Base-by-base conservation (phyloP, 2,329 filamentous ascomycete species). In the Aspergillus thermomutatus region DNA sequence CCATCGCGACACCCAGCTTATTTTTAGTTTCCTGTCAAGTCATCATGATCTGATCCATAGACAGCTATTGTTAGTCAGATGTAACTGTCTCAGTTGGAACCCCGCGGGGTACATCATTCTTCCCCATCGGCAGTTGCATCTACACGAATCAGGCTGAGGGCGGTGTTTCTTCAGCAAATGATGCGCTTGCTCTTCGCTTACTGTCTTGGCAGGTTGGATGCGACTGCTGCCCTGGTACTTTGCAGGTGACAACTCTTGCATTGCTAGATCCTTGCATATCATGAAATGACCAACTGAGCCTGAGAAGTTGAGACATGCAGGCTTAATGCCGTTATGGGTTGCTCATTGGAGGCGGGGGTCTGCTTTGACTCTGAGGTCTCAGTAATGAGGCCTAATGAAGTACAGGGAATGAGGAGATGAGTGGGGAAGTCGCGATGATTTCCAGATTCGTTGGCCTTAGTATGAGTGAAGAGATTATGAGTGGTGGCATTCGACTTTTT, bases 1-100 rank as follows among this genome's bases (percentile, higher is more conserved):
- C 9, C 19, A 43, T n/a, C 3, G n/a, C 3, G 6, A 46, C 6
- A 21, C 43, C 43, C 43, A 43, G 10, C 23, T 17, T 46, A 46
- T 46, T 46, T 46, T 46, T 46, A 46, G 43, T 14, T 23, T 23
- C 10, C 40, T 43, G 8, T 17, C 40, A 43, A 4, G 14, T 37
- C n/a, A 17, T 25, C 11, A 17, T 46, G 5, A 46, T 46, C 21
- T 17, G 43, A 46, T 26, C 21, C 5, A 17, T n/a, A 4, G 11
- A 46, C 21, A 26, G 2, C 2, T 21, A 48, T 19, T 3, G n/a
- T 21, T 52, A 52, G 52, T 51, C 54, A 41, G 41, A 67, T 67
- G 62, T 63, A 66, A 65, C 60, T 50, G 49, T 65, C 55, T 54
- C 55, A 54, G 25, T 49, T 56, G 50, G 48, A 17, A 31, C 41